These are phyloP conservation scores for Paratinospora sagittata DNA, from an alignment of 164 flowering plant genomes.

Conservation along the genomic window DNA sequence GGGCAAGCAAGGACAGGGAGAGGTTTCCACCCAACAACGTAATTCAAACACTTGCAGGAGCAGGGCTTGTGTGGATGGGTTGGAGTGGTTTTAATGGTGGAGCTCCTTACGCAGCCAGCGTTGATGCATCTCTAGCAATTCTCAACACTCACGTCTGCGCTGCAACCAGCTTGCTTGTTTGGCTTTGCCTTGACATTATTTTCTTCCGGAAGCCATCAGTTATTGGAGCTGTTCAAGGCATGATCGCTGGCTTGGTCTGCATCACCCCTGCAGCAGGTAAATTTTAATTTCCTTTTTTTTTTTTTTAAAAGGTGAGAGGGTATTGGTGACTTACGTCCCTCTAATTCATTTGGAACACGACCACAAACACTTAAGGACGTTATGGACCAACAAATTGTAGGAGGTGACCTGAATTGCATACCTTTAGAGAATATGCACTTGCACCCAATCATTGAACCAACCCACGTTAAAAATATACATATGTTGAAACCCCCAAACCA, in stretches of 20 bases:
- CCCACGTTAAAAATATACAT: no score
- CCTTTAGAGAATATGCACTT: no score
- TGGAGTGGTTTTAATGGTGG: slow-evolving; percentile 57
- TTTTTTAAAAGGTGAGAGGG: no score
- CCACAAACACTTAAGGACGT: no score
- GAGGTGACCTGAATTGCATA: no score
- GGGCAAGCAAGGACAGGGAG: slow-evolving; percentile 29
- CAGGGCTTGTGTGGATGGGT: slow-evolving; percentile 52
- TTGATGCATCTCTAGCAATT: slow-evolving; percentile 42
- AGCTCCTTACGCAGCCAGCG: slow-evolving; percentile 34
- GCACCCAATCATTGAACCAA: no score
- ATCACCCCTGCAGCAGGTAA: slow-evolving; percentile 17
- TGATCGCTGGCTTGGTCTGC: slow-evolving; percentile 13
- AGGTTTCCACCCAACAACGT: slow-evolving; percentile 46
- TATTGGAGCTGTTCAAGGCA: slow-evolving; percentile 11
- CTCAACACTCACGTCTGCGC: slow-evolving; percentile 43
- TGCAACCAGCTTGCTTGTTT: slow-evolving; percentile 10
- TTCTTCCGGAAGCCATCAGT: slow-evolving; percentile 14
- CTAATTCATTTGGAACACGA: no score
- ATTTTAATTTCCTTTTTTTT: no score
- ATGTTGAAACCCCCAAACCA: no score
- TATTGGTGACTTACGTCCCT: no score
- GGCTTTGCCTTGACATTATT: slow-evolving; percentile 10
- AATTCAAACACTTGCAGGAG: slow-evolving; percentile 45
- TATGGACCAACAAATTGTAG: no score